Conservation (phyloP, 306 rosid species). For the Cicer yamashitae region DNA sequence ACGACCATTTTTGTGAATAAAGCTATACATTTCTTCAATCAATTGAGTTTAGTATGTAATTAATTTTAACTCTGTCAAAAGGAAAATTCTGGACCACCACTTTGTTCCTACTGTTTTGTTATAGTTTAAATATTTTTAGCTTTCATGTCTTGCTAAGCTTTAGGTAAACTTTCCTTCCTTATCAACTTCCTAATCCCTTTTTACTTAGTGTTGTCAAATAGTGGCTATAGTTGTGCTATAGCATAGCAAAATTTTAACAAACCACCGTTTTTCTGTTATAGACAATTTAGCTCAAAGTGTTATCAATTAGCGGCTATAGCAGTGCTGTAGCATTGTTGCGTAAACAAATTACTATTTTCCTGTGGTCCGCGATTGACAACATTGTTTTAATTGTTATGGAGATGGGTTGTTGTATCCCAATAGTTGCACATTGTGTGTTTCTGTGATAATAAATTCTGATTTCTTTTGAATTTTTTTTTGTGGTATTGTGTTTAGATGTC, state of each 20-base stretch:
- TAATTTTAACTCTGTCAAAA: background rate
- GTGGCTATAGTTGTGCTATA: too few species aligned
- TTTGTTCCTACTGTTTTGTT: background rate
- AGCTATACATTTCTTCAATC: background rate
- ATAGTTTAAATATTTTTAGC: background rate
- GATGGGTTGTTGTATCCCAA: background rate
- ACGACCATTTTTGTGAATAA: background rate
- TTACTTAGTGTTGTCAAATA: background rate
- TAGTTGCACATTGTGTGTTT: background rate
- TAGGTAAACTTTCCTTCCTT: background rate
- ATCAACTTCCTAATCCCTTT: background rate
- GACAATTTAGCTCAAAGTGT: too few species aligned
- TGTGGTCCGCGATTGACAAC: too few species aligned
- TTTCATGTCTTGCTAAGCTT: slow-evolving; percentile 24
- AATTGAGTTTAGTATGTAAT: background rate
- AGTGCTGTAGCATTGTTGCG: too few species aligned
- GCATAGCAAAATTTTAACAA: too few species aligned
- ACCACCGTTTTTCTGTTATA: too few species aligned
- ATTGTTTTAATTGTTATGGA: background rate
- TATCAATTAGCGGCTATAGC: too few species aligned
- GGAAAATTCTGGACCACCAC: background rate
- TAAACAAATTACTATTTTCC: too few species aligned
- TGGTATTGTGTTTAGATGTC: background rate
- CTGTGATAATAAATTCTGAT: slow-evolving; percentile 1
- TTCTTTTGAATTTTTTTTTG: background rate